Evolutionary conservation across 495 filamentous ascomycete genomes (phyloP), one percentile per base, ranked within the genome.

Genomic region (Hypoxylon fragiforme): DNA sequence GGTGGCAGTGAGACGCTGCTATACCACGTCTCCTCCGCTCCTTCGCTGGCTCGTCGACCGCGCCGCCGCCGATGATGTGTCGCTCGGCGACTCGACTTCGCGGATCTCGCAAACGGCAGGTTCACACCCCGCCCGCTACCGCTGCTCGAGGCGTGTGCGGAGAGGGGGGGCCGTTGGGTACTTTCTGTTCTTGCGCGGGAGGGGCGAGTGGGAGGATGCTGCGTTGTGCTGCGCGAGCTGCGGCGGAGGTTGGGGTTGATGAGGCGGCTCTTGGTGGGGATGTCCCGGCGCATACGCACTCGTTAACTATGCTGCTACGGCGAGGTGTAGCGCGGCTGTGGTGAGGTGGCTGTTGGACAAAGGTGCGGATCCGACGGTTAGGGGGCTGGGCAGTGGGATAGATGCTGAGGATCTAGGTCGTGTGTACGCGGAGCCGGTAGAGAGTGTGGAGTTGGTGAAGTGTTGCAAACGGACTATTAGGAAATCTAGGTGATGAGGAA

Each of bases 161-260:
- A 19, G 6, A 13, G 22, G 13, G 22, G 13, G 47, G 47, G n/a
- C 28, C 47, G 2, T 6, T 50, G 3, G 14, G 20, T 14, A 41
- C 13, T 19, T 39, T 50, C 47, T 41, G 38, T 32, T 50, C 18
- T 36, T 50, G 2, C 32, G 19, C 12, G 21, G 30, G 36, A 30
- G 32, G 22, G 36, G 47, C 3, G 47, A 35, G 35, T 30, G 7
- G 21, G 11, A 18, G 47, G 16, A 41, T 21, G 6, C 16, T 50
- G 16, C 47, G 41, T 32, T 16, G 5, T 3, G 47, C 36, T 12
- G 35, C 28, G 7, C 6, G 19, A 31, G 47, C 47, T 11, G 47
- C 47, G 11, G 22, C 3, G 4, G 4, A 18, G 13, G 4, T 37
- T 2, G 34, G 18, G 3, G 14, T 37, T 9, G 13, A 37, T 18